These are phyloP conservation scores for Colletotrichum graminicola DNA, from an alignment of 2,329 filamentous ascomycete genomes.

Conservation along the genomic window DNA sequence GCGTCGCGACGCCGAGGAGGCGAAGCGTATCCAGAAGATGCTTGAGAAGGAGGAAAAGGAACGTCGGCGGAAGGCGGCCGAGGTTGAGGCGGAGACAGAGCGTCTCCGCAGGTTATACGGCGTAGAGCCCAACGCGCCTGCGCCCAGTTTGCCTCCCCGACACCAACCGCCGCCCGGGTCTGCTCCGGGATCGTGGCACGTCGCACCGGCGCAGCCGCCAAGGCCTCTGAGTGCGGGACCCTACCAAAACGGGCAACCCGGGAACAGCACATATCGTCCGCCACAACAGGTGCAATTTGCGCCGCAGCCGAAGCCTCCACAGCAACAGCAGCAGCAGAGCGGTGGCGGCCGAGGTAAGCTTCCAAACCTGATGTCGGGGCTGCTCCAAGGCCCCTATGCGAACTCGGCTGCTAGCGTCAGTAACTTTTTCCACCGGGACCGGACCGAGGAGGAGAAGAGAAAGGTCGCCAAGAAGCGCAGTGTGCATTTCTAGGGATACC, in stretches of 20 bases:
- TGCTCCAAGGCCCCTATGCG: constrained; percentile 51
- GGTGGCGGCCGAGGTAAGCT: constrained; percentile 44
- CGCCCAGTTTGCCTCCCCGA: constrained; percentile 51
- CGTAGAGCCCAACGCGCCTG: constrained; percentile 53
- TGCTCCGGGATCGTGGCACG: constrained; percentile 21
- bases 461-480: constrained; percentile 63
- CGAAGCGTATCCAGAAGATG: constrained; percentile 73
- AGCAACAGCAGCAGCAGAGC: constrained; percentile 43
- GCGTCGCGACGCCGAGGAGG: constrained; percentile 59
- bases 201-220: constrained; percentile 42
- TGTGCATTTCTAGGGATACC: constrained; percentile 54
- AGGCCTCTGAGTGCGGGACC: constrained; percentile 36
- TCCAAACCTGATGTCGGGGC: constrained; percentile 47
- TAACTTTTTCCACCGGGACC: constrained; percentile 56
- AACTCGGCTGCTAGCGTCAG: constrained; percentile 59
- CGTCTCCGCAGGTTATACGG: constrained; percentile 79
- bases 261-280: constrained; percentile 42
- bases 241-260: constrained; percentile 29
- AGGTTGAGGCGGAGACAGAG: constrained; percentile 85
- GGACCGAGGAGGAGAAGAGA: constrained; percentile 54
- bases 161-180: constrained; percentile 20
- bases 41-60: constrained; percentile 76
- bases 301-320: constrained; percentile 38
- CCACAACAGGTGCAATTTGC: constrained; percentile 45
- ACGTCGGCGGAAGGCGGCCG: constrained; percentile 65